Conservation (phyloP, 768 basidiomycete species). For the Termitomyces bulborhizus region DNA sequence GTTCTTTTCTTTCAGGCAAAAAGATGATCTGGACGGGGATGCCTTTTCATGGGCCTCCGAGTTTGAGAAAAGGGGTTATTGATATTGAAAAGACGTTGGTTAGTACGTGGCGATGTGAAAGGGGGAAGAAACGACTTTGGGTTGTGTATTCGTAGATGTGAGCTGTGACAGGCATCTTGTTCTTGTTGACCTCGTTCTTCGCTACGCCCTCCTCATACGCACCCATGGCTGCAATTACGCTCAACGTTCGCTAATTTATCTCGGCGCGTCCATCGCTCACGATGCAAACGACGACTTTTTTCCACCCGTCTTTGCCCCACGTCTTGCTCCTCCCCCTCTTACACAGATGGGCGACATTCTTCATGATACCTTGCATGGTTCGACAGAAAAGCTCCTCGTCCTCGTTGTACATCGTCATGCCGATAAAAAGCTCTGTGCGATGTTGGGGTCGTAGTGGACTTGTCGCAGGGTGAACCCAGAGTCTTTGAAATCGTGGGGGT, state of each 20-base stretch:
- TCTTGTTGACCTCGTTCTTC: conserved; percentile 78
- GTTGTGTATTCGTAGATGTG: conserved; percentile 95
- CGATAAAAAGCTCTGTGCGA: conserved; percentile 91
- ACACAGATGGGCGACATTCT: conserved; percentile 87
- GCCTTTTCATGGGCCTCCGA: conserved; percentile 73
- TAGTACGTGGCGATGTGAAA: fast-evolving
- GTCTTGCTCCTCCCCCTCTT: conserved; percentile 84
- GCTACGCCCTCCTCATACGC: conserved; percentile 93
- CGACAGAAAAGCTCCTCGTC: conserved; percentile 86
- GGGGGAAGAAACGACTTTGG: conserved; percentile 33
- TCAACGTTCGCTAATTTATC: conserved; percentile 79
- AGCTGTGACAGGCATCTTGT: conserved; percentile 75
- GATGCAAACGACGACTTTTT: conserved; percentile 93
- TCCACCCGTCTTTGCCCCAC: conserved; percentile 98
- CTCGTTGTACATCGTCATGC: conserved; percentile 98
- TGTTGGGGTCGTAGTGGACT: conserved; percentile 88
- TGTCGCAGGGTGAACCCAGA: conserved; percentile 85
- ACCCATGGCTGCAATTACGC: conserved; percentile 89
- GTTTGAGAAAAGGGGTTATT: conserved; percentile 74
- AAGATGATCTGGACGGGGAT: conserved; percentile 87
- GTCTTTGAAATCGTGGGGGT: conserved; percentile 87
- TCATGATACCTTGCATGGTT: conserved; percentile 95
- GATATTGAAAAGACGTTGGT: conserved; percentile 31
- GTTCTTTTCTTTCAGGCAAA: conserved; percentile 89
- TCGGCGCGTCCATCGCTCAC: conserved; percentile 83